phyloP scores from a whole-genome alignment of 2,329 filamentous ascomycete species.

The Boeremia lycopersici region DNA sequence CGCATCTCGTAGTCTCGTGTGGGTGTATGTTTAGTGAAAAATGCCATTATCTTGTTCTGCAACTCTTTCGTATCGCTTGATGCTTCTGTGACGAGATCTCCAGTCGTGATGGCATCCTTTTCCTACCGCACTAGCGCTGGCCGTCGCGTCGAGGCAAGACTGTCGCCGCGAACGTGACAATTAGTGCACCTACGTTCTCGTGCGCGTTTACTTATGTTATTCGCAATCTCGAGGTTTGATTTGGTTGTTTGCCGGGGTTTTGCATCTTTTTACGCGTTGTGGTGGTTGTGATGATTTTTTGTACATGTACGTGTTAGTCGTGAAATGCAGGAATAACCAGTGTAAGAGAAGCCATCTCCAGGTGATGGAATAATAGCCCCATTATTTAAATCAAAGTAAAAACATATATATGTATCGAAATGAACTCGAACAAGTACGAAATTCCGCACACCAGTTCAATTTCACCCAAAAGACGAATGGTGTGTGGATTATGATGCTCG shows the following conservation, averaged over 20 bases:
- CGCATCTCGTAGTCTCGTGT: neutral
- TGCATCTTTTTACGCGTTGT: neutral
- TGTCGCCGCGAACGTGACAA: neutral
- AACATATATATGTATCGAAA: neutral
- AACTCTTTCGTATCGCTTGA: neutral
- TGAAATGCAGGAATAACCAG: neutral
- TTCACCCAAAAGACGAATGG: too few relatives aligned
- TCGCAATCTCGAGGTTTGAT: fast-evolving
- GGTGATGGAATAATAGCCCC: neutral
- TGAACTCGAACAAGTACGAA: too few relatives aligned
- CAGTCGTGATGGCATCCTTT: neutral
- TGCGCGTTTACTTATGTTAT: neutral
- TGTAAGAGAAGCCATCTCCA: neutral
- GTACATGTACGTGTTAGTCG: neutral
- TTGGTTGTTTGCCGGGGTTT: neutral
- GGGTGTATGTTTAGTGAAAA: too few relatives aligned
- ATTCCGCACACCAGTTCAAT: too few relatives aligned
- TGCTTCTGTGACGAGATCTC: neutral
- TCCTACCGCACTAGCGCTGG: neutral
- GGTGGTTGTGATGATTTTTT: conserved; percentile 6
- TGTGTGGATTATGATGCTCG: too few relatives aligned
- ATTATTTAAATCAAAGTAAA: neutral
- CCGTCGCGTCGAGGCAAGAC: neutral
- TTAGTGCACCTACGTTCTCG: fast-evolving
- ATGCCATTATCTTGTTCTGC: too few relatives aligned